These are phyloP conservation scores for Punica granatum DNA, from an alignment of 345 rosid genomes.

Conservation along the genomic window DNA sequence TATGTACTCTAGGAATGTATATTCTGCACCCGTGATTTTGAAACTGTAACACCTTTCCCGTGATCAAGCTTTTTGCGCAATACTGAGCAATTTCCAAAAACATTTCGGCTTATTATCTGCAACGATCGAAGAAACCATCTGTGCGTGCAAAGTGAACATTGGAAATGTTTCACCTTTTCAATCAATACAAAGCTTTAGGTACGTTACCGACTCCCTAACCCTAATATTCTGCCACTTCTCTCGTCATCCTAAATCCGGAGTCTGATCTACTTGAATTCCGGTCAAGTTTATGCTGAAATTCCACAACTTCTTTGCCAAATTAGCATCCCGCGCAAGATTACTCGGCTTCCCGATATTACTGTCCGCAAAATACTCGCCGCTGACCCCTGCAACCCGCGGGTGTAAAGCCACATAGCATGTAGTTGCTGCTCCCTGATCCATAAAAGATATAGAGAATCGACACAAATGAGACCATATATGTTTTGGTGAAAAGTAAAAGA, in stretches of 20 bases:
- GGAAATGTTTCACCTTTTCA: too few relatives aligned
- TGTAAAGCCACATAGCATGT: conserved; percentile 73
- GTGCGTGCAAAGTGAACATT: too few relatives aligned
- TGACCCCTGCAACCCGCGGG: conserved; percentile 56
- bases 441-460: neutral
- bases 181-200: too few relatives aligned
- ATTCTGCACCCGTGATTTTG: too few relatives aligned
- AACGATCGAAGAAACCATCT: too few relatives aligned
- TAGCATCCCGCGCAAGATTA: conserved; percentile 34
- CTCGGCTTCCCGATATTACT: conserved; percentile 37
- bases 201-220: too few relatives aligned
- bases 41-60: too few relatives aligned
- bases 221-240: too few relatives aligned
- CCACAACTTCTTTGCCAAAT: conserved; percentile 55
- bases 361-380: conserved; percentile 51
- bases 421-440: conserved; percentile 71
- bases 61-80: too few relatives aligned
- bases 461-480: neutral
- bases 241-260: neutral
- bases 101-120: too few relatives aligned
- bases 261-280: neutral
- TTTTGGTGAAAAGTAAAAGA: neutral
- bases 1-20: too few relatives aligned
- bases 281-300: conserved; percentile 53
- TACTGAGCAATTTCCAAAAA: too few relatives aligned